These are phyloP conservation scores for Lasiosphaeria hispida DNA, from an alignment of 495 filamentous ascomycete genomes.

Conservation along the genomic window DNA sequence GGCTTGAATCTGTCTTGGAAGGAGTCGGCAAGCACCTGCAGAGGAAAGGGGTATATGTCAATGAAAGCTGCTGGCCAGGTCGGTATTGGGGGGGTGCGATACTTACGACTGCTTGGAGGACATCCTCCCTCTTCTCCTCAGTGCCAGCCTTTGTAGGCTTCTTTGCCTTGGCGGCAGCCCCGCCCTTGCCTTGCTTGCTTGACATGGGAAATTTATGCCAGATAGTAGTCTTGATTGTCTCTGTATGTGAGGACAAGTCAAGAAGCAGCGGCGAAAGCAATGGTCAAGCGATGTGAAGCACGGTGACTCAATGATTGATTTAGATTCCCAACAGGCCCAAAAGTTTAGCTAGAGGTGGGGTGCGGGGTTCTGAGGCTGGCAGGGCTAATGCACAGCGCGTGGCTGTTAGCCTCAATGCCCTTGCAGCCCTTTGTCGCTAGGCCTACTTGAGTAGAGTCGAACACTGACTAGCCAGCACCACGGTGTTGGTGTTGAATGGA, in stretches of 20 bases:
- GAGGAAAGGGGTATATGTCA: not conserved
- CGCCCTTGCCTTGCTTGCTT: conserved; percentile 44
- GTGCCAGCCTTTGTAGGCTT: conserved; percentile 49
- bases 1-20: conserved; percentile 89
- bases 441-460: too few relatives aligned
- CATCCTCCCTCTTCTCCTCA: conserved; percentile 75
- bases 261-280: not conserved
- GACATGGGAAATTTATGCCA: conserved; percentile 35
- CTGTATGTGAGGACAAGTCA: not conserved
- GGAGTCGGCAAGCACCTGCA: conserved; percentile 80
- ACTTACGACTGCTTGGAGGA: conserved; percentile 82
- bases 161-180: conserved; percentile 51
- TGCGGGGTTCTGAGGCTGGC: not conserved
- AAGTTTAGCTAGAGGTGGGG: not conserved
- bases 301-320: conserved; percentile 1
- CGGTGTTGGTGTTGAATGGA: too few relatives aligned
- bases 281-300: not conserved
- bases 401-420: not conserved
- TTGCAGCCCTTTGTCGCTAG: not conserved
- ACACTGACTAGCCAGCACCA: too few relatives aligned
- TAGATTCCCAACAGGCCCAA: not conserved
- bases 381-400: not conserved
- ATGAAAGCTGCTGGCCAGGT: not conserved
- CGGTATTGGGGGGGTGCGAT: not conserved
- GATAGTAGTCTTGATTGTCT: not conserved